Evolutionary conservation across 805 yeast genomes (phyloP).

Genomic region (Zygosaccharomyces pseudorouxii): DNA sequence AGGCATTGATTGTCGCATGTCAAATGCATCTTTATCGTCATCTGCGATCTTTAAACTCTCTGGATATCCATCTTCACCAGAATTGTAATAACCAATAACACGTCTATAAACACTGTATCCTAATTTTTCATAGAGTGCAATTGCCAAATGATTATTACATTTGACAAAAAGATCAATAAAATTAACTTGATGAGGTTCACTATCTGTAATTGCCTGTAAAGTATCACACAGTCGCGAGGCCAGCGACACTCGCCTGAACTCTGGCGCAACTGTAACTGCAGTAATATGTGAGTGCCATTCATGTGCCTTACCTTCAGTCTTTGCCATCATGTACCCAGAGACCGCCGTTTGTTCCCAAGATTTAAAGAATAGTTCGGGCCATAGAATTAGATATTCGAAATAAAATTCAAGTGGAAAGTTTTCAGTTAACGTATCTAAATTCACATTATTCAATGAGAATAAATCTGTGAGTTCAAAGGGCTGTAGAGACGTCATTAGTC

Average conservation of each 20-base stretch:
- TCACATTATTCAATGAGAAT: constrained; percentile 65
- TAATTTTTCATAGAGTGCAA: constrained; percentile 74
- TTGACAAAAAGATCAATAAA: constrained; percentile 91
- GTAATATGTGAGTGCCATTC: constrained; percentile 98
- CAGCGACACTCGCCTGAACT: constrained; percentile 77
- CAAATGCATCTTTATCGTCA: constrained; percentile 83
- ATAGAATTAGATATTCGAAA: constrained; percentile 69
- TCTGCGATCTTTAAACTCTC: constrained; percentile 40
- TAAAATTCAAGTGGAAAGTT: constrained; percentile 84
- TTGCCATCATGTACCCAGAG: constrained; percentile 90
- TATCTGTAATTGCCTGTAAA: constrained; percentile 67
- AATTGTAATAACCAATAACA: constrained; percentile 83
- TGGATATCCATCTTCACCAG: constrained; percentile 43
- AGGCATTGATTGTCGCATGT: constrained; percentile 65
- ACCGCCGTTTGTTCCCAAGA: constrained; percentile 46
- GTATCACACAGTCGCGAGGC: constrained; percentile 76
- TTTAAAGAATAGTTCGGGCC: constrained; percentile 90
- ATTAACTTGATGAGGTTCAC: constrained; percentile 73
- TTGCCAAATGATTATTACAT: constrained; percentile 75
- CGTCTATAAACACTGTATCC: constrained; percentile 84
- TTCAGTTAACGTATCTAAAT: constrained; percentile 86
- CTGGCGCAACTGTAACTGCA: constrained; percentile 85
- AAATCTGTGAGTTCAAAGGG: constrained; percentile 89
- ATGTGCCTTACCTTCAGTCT: constrained; percentile 77
- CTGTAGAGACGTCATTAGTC: constrained; percentile 72